Evolutionary conservation across 441 rosid genomes (phyloP).

Genomic region (Populus hybrid): DNA sequence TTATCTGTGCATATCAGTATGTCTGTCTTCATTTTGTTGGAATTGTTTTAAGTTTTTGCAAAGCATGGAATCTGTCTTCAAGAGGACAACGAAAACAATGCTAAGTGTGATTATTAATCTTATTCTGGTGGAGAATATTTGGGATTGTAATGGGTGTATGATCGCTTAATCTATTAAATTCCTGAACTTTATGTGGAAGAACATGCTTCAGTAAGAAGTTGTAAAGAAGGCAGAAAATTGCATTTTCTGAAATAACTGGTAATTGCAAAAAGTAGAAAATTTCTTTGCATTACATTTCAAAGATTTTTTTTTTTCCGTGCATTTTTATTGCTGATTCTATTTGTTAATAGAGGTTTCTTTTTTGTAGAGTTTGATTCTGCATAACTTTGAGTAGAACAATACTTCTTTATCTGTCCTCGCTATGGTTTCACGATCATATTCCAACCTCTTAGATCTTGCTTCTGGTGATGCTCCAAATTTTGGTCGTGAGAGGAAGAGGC

Average conservation of each 20-base stretch:
- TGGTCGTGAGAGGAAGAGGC: constrained; percentile 66
- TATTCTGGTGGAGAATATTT: neutral
- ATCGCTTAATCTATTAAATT: no score
- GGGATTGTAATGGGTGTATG: no score
- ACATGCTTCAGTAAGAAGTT: no score
- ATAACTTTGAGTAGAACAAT: constrained; percentile 15
- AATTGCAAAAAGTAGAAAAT: constrained; percentile 9
- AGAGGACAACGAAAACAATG: neutral
- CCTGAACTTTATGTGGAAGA: no score
- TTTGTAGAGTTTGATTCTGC: constrained; percentile 16
- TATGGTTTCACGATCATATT: constrained; percentile 69
- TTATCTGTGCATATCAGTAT: neutral
- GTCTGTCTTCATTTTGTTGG: neutral
- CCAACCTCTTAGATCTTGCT: constrained; percentile 60
- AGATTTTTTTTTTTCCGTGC: constrained; percentile 19
- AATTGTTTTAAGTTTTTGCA: neutral
- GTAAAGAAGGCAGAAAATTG: no score
- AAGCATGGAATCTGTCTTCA: neutral
- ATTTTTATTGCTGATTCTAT: constrained; percentile 9
- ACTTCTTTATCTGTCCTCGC: constrained; percentile 8
- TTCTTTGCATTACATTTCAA: constrained; percentile 3
- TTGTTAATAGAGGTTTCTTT: constrained; percentile 2
- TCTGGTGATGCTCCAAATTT: constrained; percentile 65
- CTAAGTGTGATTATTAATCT: neutral
- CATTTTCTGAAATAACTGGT: no score